Percentiles rank a stretch among this genome's conserved stretches.
These are phyloP conservation scores for Paecilomyces sp. DNA, from an alignment of 2,329 filamentous ascomycete genomes.

Conservation along the genomic window DNA sequence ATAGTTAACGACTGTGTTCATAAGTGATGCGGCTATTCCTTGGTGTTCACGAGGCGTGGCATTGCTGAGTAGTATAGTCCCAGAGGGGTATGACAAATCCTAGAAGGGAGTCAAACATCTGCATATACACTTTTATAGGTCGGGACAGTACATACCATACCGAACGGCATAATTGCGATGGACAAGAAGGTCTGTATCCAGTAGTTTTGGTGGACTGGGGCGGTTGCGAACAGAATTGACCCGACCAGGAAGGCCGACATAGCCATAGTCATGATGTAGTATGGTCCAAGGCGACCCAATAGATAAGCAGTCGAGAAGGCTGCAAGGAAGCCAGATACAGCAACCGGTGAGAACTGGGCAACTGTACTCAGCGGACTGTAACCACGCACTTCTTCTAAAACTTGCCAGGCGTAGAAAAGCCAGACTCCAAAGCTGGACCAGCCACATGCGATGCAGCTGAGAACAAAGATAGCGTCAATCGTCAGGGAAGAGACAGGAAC, in stretches of 20 bases:
- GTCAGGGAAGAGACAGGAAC: constrained; percentile 18
- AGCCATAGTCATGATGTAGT: constrained; percentile 8
- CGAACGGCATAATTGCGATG: constrained; percentile 50
- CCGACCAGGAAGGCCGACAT: constrained; percentile 8
- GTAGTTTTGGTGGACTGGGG: constrained; percentile 42
- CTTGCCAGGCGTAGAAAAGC: constrained; percentile 29
- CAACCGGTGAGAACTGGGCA: neutral
- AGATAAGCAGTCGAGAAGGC: neutral
- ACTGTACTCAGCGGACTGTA: constrained; percentile 3
- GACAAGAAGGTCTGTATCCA: constrained; percentile 56
- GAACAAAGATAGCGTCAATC: constrained; percentile 46
- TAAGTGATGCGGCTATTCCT: constrained; percentile 50
- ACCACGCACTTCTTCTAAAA: constrained; percentile 6
- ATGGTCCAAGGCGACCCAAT: neutral
- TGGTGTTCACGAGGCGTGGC: constrained; percentile 41
- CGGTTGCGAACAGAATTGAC: constrained; percentile 7
- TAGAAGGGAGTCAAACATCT: constrained; percentile 27
- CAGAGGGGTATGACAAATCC: constrained; percentile 61
- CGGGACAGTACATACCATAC: constrained; percentile 32
- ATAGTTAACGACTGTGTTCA: constrained; percentile 63
- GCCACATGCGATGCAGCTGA: constrained; percentile 45
- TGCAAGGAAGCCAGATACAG: neutral
- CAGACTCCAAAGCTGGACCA: constrained; percentile 49
- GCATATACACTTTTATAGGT: neutral
- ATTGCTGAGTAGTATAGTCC: constrained; percentile 55